A percentile compares a stretch with the other conserved stretches of the same genome.
phyloP scores from a whole-genome alignment of 257 asterid genomes.

The Solanum etuberosum region DNA sequence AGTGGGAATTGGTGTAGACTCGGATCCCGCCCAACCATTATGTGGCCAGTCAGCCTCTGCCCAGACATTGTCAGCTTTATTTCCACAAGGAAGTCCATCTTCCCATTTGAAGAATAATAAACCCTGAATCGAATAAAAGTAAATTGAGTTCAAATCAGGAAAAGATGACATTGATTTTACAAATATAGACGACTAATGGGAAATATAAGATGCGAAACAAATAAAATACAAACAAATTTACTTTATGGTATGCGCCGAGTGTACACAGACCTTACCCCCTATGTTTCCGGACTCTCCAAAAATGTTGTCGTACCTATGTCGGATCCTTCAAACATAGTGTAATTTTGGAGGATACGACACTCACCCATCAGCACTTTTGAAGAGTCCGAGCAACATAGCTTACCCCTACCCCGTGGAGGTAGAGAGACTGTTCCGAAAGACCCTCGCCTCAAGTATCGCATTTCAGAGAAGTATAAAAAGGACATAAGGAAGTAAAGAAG shows the following conservation, averaged over 20 bases:
- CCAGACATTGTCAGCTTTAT: constrained; percentile 69
- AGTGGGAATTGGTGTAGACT: constrained; percentile 63
- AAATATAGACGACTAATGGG: background rate
- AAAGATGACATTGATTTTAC: background rate
- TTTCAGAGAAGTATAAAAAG: background rate
- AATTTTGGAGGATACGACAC: background rate
- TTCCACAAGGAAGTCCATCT: constrained; percentile 41
- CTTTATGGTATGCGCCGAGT: background rate
- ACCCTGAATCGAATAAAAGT: constrained; percentile 45
- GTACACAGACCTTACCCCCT: background rate
- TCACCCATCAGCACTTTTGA: background rate
- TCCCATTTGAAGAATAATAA: constrained; percentile 79
- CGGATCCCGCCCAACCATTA: constrained; percentile 82
- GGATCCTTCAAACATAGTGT: background rate
- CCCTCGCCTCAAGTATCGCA: background rate
- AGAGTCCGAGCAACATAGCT: background rate
- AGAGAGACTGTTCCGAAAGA: background rate
- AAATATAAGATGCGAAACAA: background rate
- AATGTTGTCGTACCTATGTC: background rate
- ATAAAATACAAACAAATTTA: background rate
- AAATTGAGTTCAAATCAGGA: background rate
- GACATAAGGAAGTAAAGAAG: background rate
- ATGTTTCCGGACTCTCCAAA: background rate
- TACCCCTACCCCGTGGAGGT: background rate
- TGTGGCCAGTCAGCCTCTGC: constrained; percentile 93